Conservation (phyloP, 495 filamentous ascomycete genomes). For the Penicillium coffeae region DNA sequence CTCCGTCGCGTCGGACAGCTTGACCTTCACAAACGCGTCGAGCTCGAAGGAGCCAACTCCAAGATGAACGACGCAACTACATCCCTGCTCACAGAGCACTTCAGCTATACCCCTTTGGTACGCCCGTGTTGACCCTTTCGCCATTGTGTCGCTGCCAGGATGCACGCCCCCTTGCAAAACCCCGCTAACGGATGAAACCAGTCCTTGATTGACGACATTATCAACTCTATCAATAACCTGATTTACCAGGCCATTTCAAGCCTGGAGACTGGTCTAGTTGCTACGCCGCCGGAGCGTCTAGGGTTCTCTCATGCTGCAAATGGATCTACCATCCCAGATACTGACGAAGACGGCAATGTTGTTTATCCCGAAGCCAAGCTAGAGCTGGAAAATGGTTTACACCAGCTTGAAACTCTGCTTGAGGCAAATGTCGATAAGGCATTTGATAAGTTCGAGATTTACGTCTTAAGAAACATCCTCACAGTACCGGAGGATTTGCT, state of each 20-base stretch:
- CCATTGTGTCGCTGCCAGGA: not conserved
- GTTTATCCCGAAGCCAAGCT: constrained; percentile 57
- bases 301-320: constrained; percentile 60
- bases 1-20: constrained; percentile 13
- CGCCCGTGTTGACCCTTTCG: constrained; percentile 22
- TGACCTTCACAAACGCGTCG: constrained; percentile 17
- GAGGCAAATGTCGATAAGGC: constrained; percentile 71
- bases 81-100: constrained; percentile 89
- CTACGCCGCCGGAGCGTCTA: constrained; percentile 64
- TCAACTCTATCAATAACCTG: constrained; percentile 90
- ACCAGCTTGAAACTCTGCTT: constrained; percentile 94
- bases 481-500: constrained; percentile 68
- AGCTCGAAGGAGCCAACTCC: constrained; percentile 1
- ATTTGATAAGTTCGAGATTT: constrained; percentile 79
- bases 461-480: constrained; percentile 83
- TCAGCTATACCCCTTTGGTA: constrained; percentile 90
- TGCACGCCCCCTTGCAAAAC: constrained; percentile 6
- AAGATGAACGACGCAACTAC: constrained; percentile 50
- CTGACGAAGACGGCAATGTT: constrained; percentile 51
- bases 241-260: constrained; percentile 79
- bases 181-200: constrained; percentile 35
- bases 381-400: constrained; percentile 86
- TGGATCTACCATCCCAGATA: constrained; percentile 46
- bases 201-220: constrained; percentile 94
- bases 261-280: constrained; percentile 74